Base-by-base conservation (phyloP, 805 yeast species). In the Myxozyma nipponensis region DNA sequence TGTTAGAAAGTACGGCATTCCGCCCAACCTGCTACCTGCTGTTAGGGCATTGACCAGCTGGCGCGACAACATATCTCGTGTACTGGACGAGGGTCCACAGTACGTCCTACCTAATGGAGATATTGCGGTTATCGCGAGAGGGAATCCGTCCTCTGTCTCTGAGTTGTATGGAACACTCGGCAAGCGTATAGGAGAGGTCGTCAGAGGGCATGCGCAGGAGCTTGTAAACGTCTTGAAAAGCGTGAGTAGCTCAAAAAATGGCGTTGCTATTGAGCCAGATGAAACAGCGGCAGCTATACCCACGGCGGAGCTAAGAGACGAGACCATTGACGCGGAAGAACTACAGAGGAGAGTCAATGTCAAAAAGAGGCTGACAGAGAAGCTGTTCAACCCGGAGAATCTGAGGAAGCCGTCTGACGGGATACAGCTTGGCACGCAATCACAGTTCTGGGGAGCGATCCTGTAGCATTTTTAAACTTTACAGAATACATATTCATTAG, bases 101-200 rank as follows among this genome's bases (percentile, higher is more conserved):
- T 91, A 72, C 61, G 73, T 93, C 15, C 83, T 90, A 91, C 79
- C 95, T 3, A 89, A 87, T 62, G 93, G 84, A 60, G 66, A 83
- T 13, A 63, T 93, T 35, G 81, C 83, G 0, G 74, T 83, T 0
- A 66, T 93, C 39, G 81, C 81, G 3, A 69, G 76, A 3, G 59
- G 75, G 34, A 68, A 73, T 6, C 95, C 96, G 2, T 74, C 76
- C 0, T 82, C 79, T 48, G 68, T 79, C 0, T 69, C 74, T 3
- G 82, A 80, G 23, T 78, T 86, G 3, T 63, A 81, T 43, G 71
- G 75, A 28, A 72, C 69, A 23, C 73, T 72, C 47, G 73, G 67
- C 50, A 72, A 63, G 39, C 35, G 39, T 21, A 44, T 35, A 34
- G 39, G 39, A 30, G 52, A 34, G 44, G n/a, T 41, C 2, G 34